These are phyloP conservation scores for Floccularia luteovirens DNA, from an alignment of 768 basidiomycete genomes.

Conservation along the genomic window DNA sequence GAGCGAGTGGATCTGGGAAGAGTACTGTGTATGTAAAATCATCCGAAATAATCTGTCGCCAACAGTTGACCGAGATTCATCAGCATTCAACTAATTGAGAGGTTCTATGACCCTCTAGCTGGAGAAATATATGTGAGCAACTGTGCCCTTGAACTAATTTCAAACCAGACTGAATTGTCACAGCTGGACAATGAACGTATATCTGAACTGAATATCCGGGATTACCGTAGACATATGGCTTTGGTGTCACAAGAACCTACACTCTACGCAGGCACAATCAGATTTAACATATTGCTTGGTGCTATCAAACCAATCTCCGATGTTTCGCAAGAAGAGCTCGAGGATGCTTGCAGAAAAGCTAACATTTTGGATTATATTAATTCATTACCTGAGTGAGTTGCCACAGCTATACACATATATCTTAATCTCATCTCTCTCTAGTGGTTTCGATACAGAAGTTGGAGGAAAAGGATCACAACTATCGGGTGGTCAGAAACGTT, in stretches of 20 bases:
- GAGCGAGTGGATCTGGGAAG: slow-evolving; percentile 66
- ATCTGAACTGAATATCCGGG: slow-evolving; percentile 59
- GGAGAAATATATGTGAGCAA: slow-evolving; percentile 45
- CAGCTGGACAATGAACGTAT: slow-evolving; percentile 61
- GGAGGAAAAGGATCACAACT: slow-evolving; percentile 76
- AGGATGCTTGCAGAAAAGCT: slow-evolving; percentile 66
- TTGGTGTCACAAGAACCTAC: slow-evolving; percentile 81
- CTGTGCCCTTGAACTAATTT: no score
- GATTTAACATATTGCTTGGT: slow-evolving; percentile 77
- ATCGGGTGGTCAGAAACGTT: slow-evolving; percentile 71
- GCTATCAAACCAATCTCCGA: slow-evolving; percentile 56
- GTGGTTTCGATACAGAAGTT: slow-evolving; percentile 77
- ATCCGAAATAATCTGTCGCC: no score
- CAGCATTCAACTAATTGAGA: no score
- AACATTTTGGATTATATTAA: slow-evolving; percentile 79
- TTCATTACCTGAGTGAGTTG: slow-evolving; percentile 59
- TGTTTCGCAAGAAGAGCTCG: slow-evolving; percentile 71
- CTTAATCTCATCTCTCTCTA: slow-evolving; percentile 15
- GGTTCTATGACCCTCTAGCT: slow-evolving; percentile 65
- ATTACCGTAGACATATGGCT: slow-evolving; percentile 76
- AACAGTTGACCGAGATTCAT: slow-evolving; percentile 5
- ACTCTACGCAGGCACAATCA: slow-evolving; percentile 74
- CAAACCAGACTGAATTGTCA: neutral
- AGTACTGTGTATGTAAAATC: no score
- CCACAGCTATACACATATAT: neutral